Evolutionary conservation across 441 rosid species (phyloP).

Genomic region (Manihot esculenta): DNA sequence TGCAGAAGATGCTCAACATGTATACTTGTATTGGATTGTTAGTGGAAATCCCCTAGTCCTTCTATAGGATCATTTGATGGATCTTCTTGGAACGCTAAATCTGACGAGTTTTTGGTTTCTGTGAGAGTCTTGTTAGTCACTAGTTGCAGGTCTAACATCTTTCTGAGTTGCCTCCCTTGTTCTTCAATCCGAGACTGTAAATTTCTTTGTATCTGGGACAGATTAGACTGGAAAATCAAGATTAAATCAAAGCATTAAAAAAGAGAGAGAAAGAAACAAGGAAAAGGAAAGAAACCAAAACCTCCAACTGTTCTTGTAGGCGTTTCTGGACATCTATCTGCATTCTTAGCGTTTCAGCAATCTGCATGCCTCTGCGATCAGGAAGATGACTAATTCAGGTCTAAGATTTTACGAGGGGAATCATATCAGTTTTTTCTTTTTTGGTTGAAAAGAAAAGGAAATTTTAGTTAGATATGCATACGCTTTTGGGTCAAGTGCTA

Average conservation of each 20-base stretch:
- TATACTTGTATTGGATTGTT: background rate
- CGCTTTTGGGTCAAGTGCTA: slow-evolving; percentile 20
- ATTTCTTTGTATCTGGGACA: slow-evolving; percentile 31
- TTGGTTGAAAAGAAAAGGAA: background rate
- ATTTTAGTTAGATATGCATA: slow-evolving; percentile 3
- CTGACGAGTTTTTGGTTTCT: background rate
- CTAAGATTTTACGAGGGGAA: background rate
- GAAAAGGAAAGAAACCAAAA: background rate
- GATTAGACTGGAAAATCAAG: background rate
- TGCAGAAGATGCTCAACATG: background rate
- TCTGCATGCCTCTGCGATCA: slow-evolving; percentile 26
- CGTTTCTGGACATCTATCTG: slow-evolving; percentile 35
- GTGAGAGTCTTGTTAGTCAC: background rate
- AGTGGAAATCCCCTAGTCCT: slow-evolving; percentile 10
- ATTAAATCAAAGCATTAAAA: background rate
- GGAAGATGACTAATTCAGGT: background rate
- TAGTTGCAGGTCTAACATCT: slow-evolving; percentile 28
- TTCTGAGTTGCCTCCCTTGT: slow-evolving; percentile 36
- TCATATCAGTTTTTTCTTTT: too few species aligned
- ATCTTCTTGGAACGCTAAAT: background rate
- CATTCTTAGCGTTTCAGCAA: slow-evolving; percentile 31
- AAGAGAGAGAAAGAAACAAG: background rate
- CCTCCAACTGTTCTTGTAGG: slow-evolving; percentile 40
- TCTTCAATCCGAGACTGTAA: slow-evolving; percentile 34
- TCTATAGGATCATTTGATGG: slow-evolving; percentile 2